Base-by-base conservation (phyloP, 2,329 filamentous ascomycete genomes). In the Helotiales sp. region DNA sequence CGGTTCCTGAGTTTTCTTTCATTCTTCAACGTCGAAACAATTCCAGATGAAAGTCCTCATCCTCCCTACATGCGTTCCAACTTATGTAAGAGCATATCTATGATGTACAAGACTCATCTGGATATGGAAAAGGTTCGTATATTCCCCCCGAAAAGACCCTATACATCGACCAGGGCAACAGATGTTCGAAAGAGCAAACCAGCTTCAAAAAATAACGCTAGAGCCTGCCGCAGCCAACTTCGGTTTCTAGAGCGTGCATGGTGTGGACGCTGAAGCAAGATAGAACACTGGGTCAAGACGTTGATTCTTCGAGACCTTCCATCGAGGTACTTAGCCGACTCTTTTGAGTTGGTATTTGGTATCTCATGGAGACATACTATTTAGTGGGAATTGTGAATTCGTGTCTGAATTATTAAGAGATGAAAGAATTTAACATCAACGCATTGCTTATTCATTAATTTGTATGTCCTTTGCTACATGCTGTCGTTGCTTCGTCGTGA, bases 241-340 rank as follows among this genome's bases (percentile, higher is more conserved):
- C 31, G 9, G 31, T 29, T 68, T 68, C 73, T 72, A 79, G 77
- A 77, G 75, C 76, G 77, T 69, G 76, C 75, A 25, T 22, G 73
- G 80, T 81, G 80, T 82, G 78, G 80, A 82, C 77, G 77, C 69
- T 73, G 79, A 81, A 82, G 80, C 80, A 76, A 82, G 73, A 82
- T n/a, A 71, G 70, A 73, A 79, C 61, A 73, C 58, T 66, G 54
- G 68, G 67, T 70, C 64, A 60, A 63, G 66, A 70, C 69, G 67
- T 67, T 70, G 67, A 69, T 70, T 71, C 68, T 70, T 71, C 68
- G 67, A 70, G 65, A 69, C 69, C 65, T 67, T 70, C 69, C 71
- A n/a, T 63, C 65, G 31, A 56, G 49, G 59, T 65, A 64, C 63
- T 65, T 66, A 50, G 25, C 63, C 61, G 54, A 57, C 66, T 70